Percentiles rank a stretch among this genome's conserved stretches.
Evolutionary conservation across 805 yeast species (phyloP).

Genomic region (Zygoascus flipseniorum): DNA sequence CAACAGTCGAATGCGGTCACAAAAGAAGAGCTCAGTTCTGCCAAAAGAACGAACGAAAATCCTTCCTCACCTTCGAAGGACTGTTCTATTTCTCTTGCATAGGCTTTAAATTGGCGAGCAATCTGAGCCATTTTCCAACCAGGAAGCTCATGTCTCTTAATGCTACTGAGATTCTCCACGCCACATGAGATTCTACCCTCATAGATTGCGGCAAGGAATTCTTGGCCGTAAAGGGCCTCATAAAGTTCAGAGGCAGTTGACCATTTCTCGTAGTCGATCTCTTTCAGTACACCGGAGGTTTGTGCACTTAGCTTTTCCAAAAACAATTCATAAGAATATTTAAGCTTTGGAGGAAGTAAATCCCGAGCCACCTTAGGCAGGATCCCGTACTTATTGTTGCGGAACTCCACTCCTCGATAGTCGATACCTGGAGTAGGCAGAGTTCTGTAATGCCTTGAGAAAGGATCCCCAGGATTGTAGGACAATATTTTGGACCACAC

Average conservation of each 20-base stretch:
- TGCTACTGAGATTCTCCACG: neutral
- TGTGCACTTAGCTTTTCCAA: neutral
- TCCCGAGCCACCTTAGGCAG: neutral
- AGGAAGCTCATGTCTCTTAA: neutral
- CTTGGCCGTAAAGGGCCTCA: neutral
- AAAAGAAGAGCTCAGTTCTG: neutral
- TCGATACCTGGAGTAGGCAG: conserved; percentile 10
- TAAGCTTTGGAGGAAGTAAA: neutral
- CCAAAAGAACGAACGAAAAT: neutral
- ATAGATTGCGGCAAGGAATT: neutral
- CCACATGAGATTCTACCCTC: neutral
- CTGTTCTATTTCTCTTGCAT: neutral
- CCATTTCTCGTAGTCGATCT: neutral
- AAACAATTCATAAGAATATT: neutral
- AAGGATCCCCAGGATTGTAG: conserved; percentile 3
- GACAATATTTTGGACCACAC: conserved; percentile 16
- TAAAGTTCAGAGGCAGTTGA: neutral
- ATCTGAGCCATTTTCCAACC: neutral
- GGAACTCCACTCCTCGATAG: conserved; percentile 5
- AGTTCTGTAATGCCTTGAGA: neutral
- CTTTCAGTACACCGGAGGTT: neutral
- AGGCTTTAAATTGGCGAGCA: neutral
- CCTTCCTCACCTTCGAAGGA: neutral
- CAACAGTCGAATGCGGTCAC: neutral
- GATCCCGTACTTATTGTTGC: neutral